These are phyloP conservation scores for Casuarina equisetifolia DNA, from an alignment of 306 rosid species.

Conservation along the genomic window DNA sequence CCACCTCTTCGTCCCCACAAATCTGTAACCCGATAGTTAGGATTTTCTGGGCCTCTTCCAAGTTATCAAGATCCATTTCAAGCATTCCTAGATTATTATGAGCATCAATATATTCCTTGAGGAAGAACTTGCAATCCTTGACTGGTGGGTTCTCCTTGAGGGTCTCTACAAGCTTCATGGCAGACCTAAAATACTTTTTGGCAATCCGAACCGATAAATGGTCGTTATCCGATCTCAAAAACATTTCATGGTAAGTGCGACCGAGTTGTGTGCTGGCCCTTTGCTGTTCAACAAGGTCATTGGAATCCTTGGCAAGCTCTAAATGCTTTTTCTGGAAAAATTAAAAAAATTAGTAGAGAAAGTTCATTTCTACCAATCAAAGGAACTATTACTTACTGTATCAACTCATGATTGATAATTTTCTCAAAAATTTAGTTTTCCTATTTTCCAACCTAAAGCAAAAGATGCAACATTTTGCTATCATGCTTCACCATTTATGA, in stretches of 20 bases:
- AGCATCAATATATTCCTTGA: constrained; percentile 80
- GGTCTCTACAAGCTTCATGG: constrained; percentile 67
- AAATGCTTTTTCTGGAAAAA: constrained; percentile 68
- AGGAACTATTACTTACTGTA: not conserved
- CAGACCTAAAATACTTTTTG: constrained; percentile 67
- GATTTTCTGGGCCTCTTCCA: constrained; percentile 60
- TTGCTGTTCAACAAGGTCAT: constrained; percentile 80
- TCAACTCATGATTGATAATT: not conserved
- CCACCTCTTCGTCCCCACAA: constrained; percentile 81
- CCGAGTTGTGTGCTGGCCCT: constrained; percentile 90
- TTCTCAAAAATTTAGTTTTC: not conserved
- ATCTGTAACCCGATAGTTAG: constrained; percentile 55
- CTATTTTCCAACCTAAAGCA: not conserved
- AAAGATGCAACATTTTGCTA: not conserved
- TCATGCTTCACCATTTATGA: not conserved
- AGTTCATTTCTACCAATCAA: not conserved
- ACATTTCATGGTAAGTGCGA: constrained; percentile 74
- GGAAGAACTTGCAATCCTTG: constrained; percentile 44
- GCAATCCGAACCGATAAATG: constrained; percentile 64
- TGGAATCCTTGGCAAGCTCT: constrained; percentile 67
- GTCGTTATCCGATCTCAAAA: constrained; percentile 54
- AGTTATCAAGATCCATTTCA: constrained; percentile 81
- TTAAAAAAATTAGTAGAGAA: not conserved
- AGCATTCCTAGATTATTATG: constrained; percentile 86
- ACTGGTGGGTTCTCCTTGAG: constrained; percentile 63